A percentile compares a stretch with the other conserved stretches of the same genome.
Evolutionary conservation across 768 basidiomycete species (phyloP).

Genomic region (Podaxis sp.): DNA sequence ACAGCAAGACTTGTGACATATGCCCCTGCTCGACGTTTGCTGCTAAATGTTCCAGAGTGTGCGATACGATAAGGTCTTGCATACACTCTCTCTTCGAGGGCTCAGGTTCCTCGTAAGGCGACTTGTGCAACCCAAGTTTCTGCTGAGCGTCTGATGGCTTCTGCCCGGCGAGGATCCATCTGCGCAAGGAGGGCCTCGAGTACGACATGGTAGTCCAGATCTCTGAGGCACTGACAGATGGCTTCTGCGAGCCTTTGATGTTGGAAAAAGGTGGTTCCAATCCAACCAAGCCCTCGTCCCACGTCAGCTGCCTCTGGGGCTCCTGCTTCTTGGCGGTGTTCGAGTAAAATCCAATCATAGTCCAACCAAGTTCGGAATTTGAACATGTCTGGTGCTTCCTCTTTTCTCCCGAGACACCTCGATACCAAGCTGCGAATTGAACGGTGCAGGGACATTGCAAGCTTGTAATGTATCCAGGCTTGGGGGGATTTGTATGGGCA

Average conservation of each 20-base stretch:
- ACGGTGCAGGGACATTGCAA: neutral
- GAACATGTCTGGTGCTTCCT: neutral
- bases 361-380: neutral
- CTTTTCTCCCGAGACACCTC: no score
- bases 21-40: neutral
- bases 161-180: neutral
- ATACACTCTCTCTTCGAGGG: neutral
- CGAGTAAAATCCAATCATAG: neutral
- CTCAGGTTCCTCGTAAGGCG: neutral
- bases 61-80: neutral
- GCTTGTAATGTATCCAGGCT: neutral
- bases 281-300: neutral
- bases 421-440: neutral
- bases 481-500: slow-evolving; percentile 3
- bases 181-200: neutral
- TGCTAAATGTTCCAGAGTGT: neutral
- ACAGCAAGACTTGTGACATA: neutral
- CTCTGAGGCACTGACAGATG: neutral
- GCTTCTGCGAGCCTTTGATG: neutral
- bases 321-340: neutral
- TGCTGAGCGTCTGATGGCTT: neutral
- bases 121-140: neutral
- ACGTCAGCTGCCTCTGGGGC: neutral
- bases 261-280: neutral
- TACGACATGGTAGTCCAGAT: neutral